A percentile compares a stretch with the other conserved stretches of the same genome.
These are phyloP conservation scores for Thuidium tamariscinum DNA, from an alignment of 225 moss, liverwort and hornwort genomes.

Conservation along the genomic window DNA sequence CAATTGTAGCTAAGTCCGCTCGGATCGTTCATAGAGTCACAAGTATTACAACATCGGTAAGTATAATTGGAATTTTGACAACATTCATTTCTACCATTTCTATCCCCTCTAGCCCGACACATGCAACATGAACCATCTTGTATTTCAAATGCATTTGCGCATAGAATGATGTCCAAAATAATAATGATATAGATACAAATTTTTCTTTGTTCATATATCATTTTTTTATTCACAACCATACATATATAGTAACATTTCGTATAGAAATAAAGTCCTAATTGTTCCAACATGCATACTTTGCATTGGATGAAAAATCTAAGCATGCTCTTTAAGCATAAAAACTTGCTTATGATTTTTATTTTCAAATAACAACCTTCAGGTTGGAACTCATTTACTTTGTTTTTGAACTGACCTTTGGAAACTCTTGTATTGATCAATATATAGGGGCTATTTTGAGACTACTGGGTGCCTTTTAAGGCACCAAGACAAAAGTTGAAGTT, in stretches of 20 bases:
- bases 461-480: background rate
- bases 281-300: background rate
- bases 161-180: background rate
- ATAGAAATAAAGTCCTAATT: too few relatives aligned
- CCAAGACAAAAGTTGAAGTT: rapidly evolving
- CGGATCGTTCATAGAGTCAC: background rate
- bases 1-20: background rate
- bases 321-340: background rate
- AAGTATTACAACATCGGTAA: background rate
- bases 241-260: too few relatives aligned
- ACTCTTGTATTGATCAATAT: background rate
- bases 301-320: background rate
- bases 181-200: background rate
- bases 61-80: background rate
- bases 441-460: background rate
- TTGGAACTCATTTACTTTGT: rapidly evolving
- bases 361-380: background rate
- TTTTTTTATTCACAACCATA: background rate
- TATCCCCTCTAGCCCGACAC: background rate
- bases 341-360: too few relatives aligned
- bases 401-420: background rate
- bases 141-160: background rate
- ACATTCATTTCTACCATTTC: background rate
- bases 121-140: background rate
- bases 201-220: background rate